Evolutionary conservation across 352 stramenopile genomes (phyloP), one percentile per base, ranked within the genome.

Genomic region (Peronosclerospora sorghi): DNA sequence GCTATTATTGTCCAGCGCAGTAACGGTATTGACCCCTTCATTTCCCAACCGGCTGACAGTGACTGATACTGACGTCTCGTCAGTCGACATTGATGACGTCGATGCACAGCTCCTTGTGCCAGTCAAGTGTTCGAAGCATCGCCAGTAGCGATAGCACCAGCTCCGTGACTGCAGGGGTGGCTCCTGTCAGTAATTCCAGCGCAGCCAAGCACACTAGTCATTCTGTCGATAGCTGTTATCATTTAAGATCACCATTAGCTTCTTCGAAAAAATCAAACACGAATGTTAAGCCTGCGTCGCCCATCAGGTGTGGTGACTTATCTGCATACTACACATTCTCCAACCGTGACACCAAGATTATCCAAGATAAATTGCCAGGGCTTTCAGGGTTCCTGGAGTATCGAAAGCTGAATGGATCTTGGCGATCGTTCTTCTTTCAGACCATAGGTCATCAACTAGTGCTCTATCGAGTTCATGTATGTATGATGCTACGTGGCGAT

Each of bases 361-460:
- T 62, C 4, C 54, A 59, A 6, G 71, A 86, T 20, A 67, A 84
- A 32, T 45, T 51, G 2, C 43, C 56, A 15, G 57, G 52, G 21
- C 28, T 66, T n/a, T 66, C 52, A 20, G 75, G 75, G 0, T 87
- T 87, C 19, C 54, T 87, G 7, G 75, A 87, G 35, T 85, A 87
- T 48, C 58, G 63, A 34, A 79, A 74, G 41, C 57, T 84, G 17
- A 77, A 87, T 29, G 74, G 74, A 23, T 71, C 67, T 19, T 87
- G 74, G 74, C 68, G 73, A 6, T 65, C 72, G 27, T 85, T 87
- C 47, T 63, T 87, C 19, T 87, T 87, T 51, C 74, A 87, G 59
- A 87, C 72, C 2, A 64, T 68, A 27, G 75, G 67, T 26, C 76
- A 65, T 27, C 71, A 83, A 48, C 54, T 87, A 32, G 55, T 83